Evolutionary conservation across 202 grass and related monocot genomes (phyloP).

Genomic region (Setaria italica): DNA sequence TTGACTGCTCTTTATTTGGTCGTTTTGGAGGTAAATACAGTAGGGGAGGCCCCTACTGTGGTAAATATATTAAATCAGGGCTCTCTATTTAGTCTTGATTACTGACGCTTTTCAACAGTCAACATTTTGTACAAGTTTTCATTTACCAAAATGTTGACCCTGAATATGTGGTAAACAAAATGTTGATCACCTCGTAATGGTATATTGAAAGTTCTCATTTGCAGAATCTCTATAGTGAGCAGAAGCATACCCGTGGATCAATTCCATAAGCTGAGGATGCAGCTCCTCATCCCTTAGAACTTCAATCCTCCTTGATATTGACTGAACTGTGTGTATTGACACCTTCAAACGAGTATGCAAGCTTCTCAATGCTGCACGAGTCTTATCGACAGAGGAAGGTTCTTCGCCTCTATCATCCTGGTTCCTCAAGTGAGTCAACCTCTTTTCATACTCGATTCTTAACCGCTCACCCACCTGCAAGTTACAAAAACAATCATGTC

Average conservation of each 20-base stretch:
- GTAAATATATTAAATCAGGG: too few species aligned
- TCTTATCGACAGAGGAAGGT: conserved; percentile 68
- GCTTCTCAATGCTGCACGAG: conserved; percentile 67
- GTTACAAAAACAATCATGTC: conserved; percentile 42
- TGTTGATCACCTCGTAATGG: background rate
- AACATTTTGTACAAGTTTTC: background rate
- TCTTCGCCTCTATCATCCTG: conserved; percentile 78
- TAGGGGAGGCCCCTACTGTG: too few species aligned
- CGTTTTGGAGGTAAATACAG: too few species aligned
- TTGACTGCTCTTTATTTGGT: background rate
- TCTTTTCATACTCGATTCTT: conserved; percentile 97
- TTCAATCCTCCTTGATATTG: conserved; percentile 89
- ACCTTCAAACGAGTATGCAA: conserved; percentile 86
- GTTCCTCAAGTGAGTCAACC: conserved; percentile 72
- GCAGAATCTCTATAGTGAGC: background rate
- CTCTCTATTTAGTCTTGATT: too few species aligned
- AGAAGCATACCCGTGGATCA: conserved; percentile 79
- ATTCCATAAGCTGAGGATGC: conserved; percentile 87
- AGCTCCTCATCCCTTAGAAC: conserved; percentile 85
- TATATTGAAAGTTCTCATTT: conserved; percentile 8
- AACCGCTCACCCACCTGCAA: conserved; percentile 78
- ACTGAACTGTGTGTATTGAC: conserved; percentile 95
- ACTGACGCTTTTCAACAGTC: background rate
- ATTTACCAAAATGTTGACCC: too few species aligned
- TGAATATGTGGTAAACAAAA: too few species aligned